These are phyloP conservation scores for Suhomyces wounanorum DNA, from an alignment of 1,139 yeast genomes.

Conservation along the genomic window DNA sequence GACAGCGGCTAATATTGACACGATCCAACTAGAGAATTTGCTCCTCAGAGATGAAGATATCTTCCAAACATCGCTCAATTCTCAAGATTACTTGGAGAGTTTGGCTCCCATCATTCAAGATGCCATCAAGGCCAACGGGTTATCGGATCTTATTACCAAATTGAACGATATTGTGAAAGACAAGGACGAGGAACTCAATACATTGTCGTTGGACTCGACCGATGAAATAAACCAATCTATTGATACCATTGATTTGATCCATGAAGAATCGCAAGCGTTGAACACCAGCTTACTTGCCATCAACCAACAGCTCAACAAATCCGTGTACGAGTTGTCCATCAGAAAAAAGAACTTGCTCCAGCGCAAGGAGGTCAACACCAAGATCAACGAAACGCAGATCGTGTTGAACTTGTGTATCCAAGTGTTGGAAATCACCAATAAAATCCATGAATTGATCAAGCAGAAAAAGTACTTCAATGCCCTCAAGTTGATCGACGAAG, in stretches of 20 bases:
- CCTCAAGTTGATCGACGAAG: conserved; percentile 75
- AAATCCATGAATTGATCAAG: conserved; percentile 77
- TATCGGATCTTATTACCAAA: conserved; percentile 57
- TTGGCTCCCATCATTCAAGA: conserved; percentile 76
- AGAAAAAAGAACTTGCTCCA: conserved; percentile 58
- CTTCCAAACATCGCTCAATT: conserved; percentile 51
- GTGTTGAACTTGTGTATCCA: conserved; percentile 72
- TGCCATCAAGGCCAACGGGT: conserved; percentile 57
- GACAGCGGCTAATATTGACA: conserved; percentile 21
- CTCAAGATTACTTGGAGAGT: conserved; percentile 78
- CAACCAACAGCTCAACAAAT: conserved; percentile 54
- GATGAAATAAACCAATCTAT: conserved; percentile 56
- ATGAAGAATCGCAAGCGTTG: conserved; percentile 54
- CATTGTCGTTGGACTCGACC: conserved; percentile 62
- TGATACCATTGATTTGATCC: conserved; percentile 58
- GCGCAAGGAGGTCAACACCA: conserved; percentile 57
- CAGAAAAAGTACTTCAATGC: conserved; percentile 83
- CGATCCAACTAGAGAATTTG: conserved; percentile 42
- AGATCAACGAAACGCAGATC: conserved; percentile 63
- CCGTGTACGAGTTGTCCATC: conserved; percentile 64
- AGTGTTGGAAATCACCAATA: conserved; percentile 83
- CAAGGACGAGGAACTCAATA: conserved; percentile 66
- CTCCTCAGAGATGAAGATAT: conserved; percentile 49
- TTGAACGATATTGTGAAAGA: conserved; percentile 58
- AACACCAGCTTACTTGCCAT: conserved; percentile 55